Conservation (phyloP, 23 red algal species). For the Gracilaria domingensis region DNA sequence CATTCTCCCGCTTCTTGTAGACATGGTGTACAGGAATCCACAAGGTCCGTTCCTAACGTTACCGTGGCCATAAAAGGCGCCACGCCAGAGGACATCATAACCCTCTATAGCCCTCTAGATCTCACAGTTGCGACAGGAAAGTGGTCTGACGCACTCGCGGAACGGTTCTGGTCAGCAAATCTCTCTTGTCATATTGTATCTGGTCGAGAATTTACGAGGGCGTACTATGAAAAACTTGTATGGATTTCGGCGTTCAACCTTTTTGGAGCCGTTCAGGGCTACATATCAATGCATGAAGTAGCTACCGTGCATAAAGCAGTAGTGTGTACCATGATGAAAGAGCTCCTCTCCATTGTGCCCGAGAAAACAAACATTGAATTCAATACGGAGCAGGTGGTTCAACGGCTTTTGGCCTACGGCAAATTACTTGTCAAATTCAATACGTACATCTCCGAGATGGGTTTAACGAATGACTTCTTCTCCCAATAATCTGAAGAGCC, state of each 20-base stretch:
- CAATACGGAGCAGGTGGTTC: not conserved
- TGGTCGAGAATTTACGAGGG: not conserved
- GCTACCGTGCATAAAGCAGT: not conserved
- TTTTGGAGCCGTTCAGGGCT: not conserved
- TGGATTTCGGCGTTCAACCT: conserved; percentile 9
- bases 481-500: not conserved
- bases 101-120: not conserved
- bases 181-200: not conserved
- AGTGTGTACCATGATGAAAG: not conserved
- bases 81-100: not conserved
- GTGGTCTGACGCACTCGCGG: not conserved
- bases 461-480: not conserved
- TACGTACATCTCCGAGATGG: not conserved
- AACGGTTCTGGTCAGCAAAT: not conserved
- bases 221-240: not conserved
- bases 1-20: not conserved
- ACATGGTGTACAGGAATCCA: not conserved
- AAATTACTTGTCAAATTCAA: not conserved
- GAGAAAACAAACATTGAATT: not conserved
- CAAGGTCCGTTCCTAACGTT: not conserved
- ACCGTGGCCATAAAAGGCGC: not conserved
- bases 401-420: not conserved
- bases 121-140: not conserved
- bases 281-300: not conserved
- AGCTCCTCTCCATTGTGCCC: not conserved